These are phyloP conservation scores for Theileria parva DNA, from an alignment of 169 alveolate genomes.

Conservation along the genomic window DNA sequence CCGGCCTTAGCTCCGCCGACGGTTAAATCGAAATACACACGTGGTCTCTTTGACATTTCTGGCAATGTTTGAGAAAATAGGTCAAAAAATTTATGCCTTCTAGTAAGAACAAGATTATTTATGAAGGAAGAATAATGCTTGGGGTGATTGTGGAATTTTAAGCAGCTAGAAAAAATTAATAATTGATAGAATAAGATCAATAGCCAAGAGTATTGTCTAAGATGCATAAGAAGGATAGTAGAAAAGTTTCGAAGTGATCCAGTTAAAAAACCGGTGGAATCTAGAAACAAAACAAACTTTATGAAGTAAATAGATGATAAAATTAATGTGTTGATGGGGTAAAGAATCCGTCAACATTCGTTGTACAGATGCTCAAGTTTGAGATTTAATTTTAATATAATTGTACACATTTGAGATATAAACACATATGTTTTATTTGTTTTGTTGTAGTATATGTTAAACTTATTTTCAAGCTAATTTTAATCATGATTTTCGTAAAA, in stretches of 20 bases:
- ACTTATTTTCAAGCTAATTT: not conserved
- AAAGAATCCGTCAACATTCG: not conserved
- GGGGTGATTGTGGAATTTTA: not conserved
- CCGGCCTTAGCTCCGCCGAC: slow-evolving; percentile 63
- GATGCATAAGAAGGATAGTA: not conserved
- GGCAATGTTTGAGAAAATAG: not conserved
- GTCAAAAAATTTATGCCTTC: not conserved
- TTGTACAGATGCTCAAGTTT: not conserved
- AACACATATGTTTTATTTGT: not conserved
- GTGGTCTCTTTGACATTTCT: slow-evolving; percentile 53
- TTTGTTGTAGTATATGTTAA: not conserved
- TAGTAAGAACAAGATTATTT: not conserved
- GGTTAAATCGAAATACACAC: slow-evolving; percentile 65
- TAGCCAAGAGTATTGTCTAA: slow-evolving; percentile 1
- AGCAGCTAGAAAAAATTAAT: not conserved
- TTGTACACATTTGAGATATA: no score
- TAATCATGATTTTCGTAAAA: not conserved
- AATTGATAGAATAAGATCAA: not conserved
- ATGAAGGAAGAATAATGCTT: not conserved
- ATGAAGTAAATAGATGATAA: not conserved
- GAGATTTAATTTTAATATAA: no score
- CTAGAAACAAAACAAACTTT: not conserved
- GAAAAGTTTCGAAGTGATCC: not conserved
- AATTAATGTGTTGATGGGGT: slow-evolving; percentile 2
- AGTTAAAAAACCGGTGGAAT: slow-evolving; percentile 7